Percentiles rank a stretch among this genome's conserved stretches.
Conservation (phyloP, 139 green algal species). For the Pycnococcus provasolii region DNA sequence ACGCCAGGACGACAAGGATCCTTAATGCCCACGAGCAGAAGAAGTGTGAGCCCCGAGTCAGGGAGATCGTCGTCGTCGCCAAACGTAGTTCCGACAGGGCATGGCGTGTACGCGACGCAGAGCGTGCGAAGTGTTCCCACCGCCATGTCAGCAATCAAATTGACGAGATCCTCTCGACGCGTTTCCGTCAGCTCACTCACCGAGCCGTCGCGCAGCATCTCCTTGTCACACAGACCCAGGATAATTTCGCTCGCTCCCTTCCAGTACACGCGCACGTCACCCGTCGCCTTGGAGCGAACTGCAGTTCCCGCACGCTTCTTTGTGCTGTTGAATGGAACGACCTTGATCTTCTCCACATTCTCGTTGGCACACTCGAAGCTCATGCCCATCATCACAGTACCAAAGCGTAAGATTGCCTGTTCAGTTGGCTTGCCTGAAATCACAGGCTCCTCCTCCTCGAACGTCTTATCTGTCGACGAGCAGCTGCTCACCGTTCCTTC, state of each 20-base stretch:
- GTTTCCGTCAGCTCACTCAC: conserved; percentile 42
- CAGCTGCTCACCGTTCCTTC: too few species aligned
- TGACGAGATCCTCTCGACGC: background rate
- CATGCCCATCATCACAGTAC: too few species aligned
- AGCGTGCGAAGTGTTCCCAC: conserved; percentile 73
- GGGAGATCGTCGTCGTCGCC: conserved; percentile 41
- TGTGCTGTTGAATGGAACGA: too few species aligned
- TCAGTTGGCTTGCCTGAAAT: too few species aligned
- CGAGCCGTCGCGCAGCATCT: conserved; percentile 40
- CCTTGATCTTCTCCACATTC: too few species aligned
- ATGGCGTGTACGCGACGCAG: conserved; percentile 78
- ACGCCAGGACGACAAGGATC: conserved; percentile 77
- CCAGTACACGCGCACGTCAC: conserved; percentile 70
- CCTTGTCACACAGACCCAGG: conserved; percentile 56
- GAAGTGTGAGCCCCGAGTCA: conserved; percentile 47
- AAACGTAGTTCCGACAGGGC: conserved; percentile 62
- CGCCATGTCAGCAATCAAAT: conserved; percentile 55
- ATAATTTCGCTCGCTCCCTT: conserved; percentile 94
- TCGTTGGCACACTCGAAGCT: too few species aligned
- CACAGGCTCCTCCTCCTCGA: too few species aligned
- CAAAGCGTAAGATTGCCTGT: too few species aligned
- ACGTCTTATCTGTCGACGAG: too few species aligned
- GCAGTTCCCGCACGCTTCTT: conserved; percentile 9
- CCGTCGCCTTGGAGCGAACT: conserved; percentile 41
- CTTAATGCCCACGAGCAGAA: conserved; percentile 90